Evolutionary conservation across 2,329 filamentous ascomycete species (phyloP), one percentile per base, ranked within the genome.

Genomic region (Dactylellina parvicollis): DNA sequence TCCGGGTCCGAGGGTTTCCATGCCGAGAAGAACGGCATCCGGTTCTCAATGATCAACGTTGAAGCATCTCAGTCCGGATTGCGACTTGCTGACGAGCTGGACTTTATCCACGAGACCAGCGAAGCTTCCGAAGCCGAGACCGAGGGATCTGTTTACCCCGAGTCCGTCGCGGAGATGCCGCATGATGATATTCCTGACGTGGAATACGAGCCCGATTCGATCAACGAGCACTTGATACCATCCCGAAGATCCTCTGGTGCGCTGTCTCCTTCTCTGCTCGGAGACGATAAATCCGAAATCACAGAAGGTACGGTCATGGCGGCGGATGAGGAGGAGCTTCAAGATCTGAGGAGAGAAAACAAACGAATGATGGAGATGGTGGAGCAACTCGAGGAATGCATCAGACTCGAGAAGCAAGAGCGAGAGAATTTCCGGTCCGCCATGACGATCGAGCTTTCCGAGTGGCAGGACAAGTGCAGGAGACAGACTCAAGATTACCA

Each of bases 31-130:
- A 82, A 83, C 47, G 82, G 89, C 79, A 85, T 92, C 74, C 88
- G 92, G 28, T 91, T 89, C 79, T 96, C 92, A 1, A 82, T 89
- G 22, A 83, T 90, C 74, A 88, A 85, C 75, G 84, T 82, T 5
- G 85, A 84, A 2, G 80, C 83, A 8, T 81, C 83, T 18, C 89
- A 89, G 78, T 78, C 82, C 77, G 90, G 90, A 1, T 81, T 92
- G 70, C 96, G 90, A 75, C 84, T 99, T 40, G 95, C 95, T 0
- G 93, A 98, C 77, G 95, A 99, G 81, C 85, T 99, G 61, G 89
- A 91, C 74, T 90, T 96, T 74, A 91, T 93, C 66, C 90, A 91
- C 73, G 91, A 94, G 64, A 61, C 60, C 18, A 66, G 60, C 60
- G 69, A 73, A 40, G 55, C 69, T n/a, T 73, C 69, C 4, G 69